Evolutionary conservation across 2,329 filamentous ascomycete genomes (phyloP), one percentile per base, ranked within the genome.

Genomic region (Biscogniauxia marginata): DNA sequence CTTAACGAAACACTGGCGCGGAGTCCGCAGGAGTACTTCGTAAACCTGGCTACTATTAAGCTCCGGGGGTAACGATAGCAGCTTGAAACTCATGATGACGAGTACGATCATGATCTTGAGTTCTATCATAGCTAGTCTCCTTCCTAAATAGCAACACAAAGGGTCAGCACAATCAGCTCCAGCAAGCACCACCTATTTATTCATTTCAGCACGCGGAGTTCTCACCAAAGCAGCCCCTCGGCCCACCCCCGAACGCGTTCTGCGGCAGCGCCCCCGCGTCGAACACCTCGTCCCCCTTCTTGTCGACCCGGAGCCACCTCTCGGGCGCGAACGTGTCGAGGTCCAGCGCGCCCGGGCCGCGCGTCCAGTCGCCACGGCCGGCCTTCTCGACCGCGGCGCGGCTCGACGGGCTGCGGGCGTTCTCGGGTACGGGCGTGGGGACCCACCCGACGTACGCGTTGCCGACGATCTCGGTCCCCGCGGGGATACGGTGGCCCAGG

Each of bases 401-500:
- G 20, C 59, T 60, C 16, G 53, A 44, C 4, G 55, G 8, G 49
- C 53, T 59, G 18, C 61, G 56, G 3, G 19, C 18, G 2, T 55
- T 54, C 43, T 61, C 56, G 19, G 58, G n/a, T 11, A 58, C 56
- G 3, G 55, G 51, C 2, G 24, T 48, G 1, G 61, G 58, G 22
- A 44, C 48, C 55, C 56, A 56, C 5, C 20, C 7, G 6, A 54
- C 30, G 30, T 16, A 6, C 11, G 30, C 7, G 30, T 39, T 19
- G 22, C 21, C 7, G 2, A 18, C 13, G 19, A 65, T 39, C 47
- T 68, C 62, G 0, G 74, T 74, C 11, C 74, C 74, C 19, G 72
- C 73, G 2, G 75, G 75, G 7, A 78, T 70, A 21, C 49, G 57
- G 47, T 73, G 67, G 4, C 77, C 77, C 0, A 79, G 66, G 4